Evolutionary conservation across 2,329 filamentous ascomycete species (phyloP).

Genomic region (Cytospora piceicola): DNA sequence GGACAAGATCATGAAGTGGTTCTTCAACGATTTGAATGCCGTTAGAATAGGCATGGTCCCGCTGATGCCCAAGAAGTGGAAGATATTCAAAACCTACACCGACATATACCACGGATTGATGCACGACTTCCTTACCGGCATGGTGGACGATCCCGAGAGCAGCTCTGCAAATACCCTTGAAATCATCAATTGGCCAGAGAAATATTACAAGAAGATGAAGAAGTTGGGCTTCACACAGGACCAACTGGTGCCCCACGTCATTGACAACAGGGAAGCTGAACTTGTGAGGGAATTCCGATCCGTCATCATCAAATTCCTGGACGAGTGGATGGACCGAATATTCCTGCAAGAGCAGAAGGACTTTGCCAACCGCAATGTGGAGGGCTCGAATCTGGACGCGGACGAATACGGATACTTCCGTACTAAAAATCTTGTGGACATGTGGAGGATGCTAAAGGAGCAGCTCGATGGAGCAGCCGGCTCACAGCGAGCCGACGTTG

Average conservation of each 20-base stretch:
- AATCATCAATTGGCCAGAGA: slow-evolving; percentile 93
- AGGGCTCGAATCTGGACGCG: slow-evolving; percentile 76
- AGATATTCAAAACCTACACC: slow-evolving; percentile 87
- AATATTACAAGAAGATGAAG: slow-evolving; percentile 94
- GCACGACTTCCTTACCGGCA: slow-evolving; percentile 86
- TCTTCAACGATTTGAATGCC: slow-evolving; percentile 95
- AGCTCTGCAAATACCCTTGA: slow-evolving; percentile 85
- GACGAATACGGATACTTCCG: slow-evolving; percentile 91
- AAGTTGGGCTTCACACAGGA: slow-evolving; percentile 80
- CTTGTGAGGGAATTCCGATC: slow-evolving; percentile 91
- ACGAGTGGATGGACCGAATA: slow-evolving; percentile 97
- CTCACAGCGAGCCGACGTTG: slow-evolving; percentile 85
- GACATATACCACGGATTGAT: slow-evolving; percentile 92
- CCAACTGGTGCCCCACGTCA: slow-evolving; percentile 81
- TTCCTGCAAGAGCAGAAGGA: slow-evolving; percentile 79
- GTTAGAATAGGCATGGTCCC: slow-evolving; percentile 91
- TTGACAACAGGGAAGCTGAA: slow-evolving; percentile 88
- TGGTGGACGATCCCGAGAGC: slow-evolving; percentile 84
- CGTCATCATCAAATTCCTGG: slow-evolving; percentile 92
- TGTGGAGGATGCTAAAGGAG: slow-evolving; percentile 97
- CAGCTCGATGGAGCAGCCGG: slow-evolving; percentile 84
- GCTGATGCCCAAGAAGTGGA: slow-evolving; percentile 96
- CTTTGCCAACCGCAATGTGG: slow-evolving; percentile 76
- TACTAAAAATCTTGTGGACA: slow-evolving; percentile 87
- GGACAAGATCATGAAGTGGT: slow-evolving; percentile 92